Conservation (phyloP, 306 rosid genomes). For the Cicer cuneatum region DNA sequence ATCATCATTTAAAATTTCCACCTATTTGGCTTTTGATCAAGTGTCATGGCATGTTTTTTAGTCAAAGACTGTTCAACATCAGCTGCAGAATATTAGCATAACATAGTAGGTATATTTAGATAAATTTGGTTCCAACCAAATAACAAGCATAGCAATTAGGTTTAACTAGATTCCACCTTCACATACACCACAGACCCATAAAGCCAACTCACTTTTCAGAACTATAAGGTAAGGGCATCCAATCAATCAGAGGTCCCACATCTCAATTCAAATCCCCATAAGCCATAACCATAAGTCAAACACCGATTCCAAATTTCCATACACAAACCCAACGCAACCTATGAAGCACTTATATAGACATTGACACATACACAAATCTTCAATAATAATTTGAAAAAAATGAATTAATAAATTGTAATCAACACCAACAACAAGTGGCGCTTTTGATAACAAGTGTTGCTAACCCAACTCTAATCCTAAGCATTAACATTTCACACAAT, state of each 20-base stretch:
- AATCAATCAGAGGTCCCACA: slow-evolving; percentile 87
- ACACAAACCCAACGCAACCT: slow-evolving; percentile 16
- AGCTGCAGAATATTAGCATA: slow-evolving; percentile 49
- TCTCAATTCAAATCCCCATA: slow-evolving; percentile 45
- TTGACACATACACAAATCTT: too few species aligned
- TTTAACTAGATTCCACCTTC: slow-evolving; percentile 64
- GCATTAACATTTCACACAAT: slow-evolving; percentile 20
- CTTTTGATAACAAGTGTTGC: too few species aligned
- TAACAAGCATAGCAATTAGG: slow-evolving; percentile 42
- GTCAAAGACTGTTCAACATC: slow-evolving; percentile 45
- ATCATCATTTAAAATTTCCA: neutral
- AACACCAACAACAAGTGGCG: too few species aligned
- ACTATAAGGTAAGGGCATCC: slow-evolving; percentile 51
- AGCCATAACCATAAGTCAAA: slow-evolving; percentile 9
- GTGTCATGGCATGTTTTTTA: slow-evolving; percentile 8
- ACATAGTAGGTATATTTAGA: slow-evolving; percentile 48
- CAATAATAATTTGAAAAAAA: too few species aligned
- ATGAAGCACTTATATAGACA: too few species aligned
- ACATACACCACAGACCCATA: slow-evolving; percentile 53
- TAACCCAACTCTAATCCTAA: neutral
- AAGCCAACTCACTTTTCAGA: slow-evolving; percentile 64
- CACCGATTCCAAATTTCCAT: slow-evolving; percentile 4
- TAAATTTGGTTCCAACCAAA: slow-evolving; percentile 49
- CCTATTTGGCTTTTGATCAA: slow-evolving; percentile 17
- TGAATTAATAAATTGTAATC: too few species aligned